phyloP scores from a whole-genome alignment of 2,329 filamentous ascomycete species.

The Beauveria scarabaeidicola region DNA sequence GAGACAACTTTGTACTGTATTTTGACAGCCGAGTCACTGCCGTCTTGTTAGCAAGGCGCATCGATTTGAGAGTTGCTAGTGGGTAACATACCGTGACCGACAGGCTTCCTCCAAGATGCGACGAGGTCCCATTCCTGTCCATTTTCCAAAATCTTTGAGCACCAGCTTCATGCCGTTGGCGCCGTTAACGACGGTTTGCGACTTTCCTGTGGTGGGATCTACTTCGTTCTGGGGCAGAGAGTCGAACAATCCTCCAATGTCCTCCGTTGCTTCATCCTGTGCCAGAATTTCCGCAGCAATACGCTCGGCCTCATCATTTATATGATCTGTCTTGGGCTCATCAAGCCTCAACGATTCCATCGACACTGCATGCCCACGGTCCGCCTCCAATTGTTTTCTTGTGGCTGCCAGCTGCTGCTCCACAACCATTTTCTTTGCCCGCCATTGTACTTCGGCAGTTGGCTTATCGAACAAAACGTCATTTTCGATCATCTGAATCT shows the following conservation, averaged over 20 bases:
- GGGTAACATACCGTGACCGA: slow-evolving; percentile 53
- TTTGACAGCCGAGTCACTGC: slow-evolving; percentile 60
- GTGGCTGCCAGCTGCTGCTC: slow-evolving; percentile 52
- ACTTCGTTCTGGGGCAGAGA: slow-evolving; percentile 53
- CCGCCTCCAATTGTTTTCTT: slow-evolving; percentile 28
- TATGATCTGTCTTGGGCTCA: slow-evolving; percentile 33
- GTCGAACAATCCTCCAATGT: slow-evolving; percentile 43
- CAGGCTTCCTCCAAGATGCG: slow-evolving; percentile 81
- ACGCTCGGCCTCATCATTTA: slow-evolving; percentile 48
- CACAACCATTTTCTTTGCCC: slow-evolving; percentile 45
- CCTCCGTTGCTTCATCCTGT: slow-evolving; percentile 48
- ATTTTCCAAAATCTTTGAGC: slow-evolving; percentile 78
- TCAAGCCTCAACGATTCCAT: slow-evolving; percentile 15
- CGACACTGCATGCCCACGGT: slow-evolving; percentile 12
- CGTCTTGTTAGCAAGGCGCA: slow-evolving; percentile 6
- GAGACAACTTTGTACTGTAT: slow-evolving; percentile 64
- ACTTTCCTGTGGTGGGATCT: slow-evolving; percentile 50
- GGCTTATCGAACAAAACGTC: slow-evolving; percentile 67
- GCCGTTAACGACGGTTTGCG: slow-evolving; percentile 45
- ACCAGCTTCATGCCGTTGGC: slow-evolving; percentile 46
- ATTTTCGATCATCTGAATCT: slow-evolving; percentile 67
- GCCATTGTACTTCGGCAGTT: slow-evolving; percentile 59
- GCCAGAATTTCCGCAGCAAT: slow-evolving; percentile 52
- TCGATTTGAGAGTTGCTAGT: not conserved
- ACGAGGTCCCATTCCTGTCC: slow-evolving; percentile 66